A percentile compares a stretch with the other conserved stretches of the same genome.
Conservation (phyloP, 805 yeast species). For the Saturnispora zaruensis region DNA sequence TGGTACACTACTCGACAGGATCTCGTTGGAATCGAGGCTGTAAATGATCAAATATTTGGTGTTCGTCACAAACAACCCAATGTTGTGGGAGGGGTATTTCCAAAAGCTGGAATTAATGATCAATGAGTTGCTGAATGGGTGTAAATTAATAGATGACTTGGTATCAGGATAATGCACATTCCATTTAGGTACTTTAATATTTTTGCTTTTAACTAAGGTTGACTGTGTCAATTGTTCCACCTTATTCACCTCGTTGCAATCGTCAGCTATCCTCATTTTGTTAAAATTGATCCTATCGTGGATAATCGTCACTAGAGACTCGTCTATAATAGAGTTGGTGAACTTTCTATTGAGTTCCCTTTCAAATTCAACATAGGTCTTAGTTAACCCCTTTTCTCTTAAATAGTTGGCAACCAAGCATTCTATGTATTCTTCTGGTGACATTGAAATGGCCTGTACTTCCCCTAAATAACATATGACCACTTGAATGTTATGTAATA, state of each 20-base stretch:
- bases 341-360: slow-evolving; percentile 33
- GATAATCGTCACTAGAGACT: slow-evolving; percentile 30
- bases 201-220: slow-evolving; percentile 15
- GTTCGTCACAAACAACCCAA: slow-evolving; percentile 24
- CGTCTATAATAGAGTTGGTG: slow-evolving; percentile 22
- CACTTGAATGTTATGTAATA: not conserved
- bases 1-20: slow-evolving; percentile 10
- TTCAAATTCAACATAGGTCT: slow-evolving; percentile 43
- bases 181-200: slow-evolving; percentile 22
- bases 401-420: slow-evolving; percentile 52
- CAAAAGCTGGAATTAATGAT: slow-evolving; percentile 20
- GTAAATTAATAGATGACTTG: slow-evolving; percentile 11
- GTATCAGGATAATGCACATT: slow-evolving; percentile 17
- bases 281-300: slow-evolving; percentile 27
- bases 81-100: not conserved
- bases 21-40: slow-evolving; percentile 18
- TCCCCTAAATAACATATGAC: no score
- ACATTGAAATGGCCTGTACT: not conserved
- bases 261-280: slow-evolving; percentile 10
- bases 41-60: slow-evolving; percentile 21
- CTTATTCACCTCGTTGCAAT: not conserved
- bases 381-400: slow-evolving; percentile 36
- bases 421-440: slow-evolving; percentile 12
- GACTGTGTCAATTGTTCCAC: slow-evolving; percentile 20
- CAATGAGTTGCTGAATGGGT: slow-evolving; percentile 16